phyloP scores from a whole-genome alignment of 257 asterid species.

The Thymus mandschuricus region DNA sequence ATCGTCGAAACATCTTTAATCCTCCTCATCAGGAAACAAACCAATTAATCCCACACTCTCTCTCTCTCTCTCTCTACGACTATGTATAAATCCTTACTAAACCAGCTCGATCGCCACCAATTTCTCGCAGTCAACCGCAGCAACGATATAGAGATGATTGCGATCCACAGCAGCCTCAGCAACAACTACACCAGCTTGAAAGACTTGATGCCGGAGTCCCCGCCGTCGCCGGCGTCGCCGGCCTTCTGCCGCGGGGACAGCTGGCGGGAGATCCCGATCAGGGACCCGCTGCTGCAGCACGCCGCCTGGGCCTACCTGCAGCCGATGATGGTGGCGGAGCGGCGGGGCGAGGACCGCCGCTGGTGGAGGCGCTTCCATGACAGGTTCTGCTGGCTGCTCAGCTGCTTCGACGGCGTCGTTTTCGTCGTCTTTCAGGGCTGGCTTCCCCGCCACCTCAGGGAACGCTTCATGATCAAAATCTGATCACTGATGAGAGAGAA shows the following conservation, averaged over 20 bases:
- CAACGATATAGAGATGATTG: constrained; percentile 28
- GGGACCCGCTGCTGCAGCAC: constrained; percentile 64
- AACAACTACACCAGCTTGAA: constrained; percentile 56
- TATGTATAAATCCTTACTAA: constrained; percentile 23
- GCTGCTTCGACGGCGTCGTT: constrained; percentile 50
- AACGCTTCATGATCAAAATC: constrained; percentile 6
- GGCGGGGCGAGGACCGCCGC: constrained; percentile 6
- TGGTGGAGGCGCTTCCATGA: constrained; percentile 36
- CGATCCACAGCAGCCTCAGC: neutral
- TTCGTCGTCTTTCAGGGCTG: constrained; percentile 27
- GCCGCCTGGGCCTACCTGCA: constrained; percentile 83
- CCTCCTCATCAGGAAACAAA: constrained; percentile 6
- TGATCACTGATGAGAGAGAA: neutral
- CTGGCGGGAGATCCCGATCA: constrained; percentile 68
- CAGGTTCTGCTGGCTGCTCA: constrained; percentile 33
- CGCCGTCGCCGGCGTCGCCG: constrained; percentile 36
- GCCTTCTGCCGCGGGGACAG: constrained; percentile 30
- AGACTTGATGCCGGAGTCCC: constrained; percentile 53
- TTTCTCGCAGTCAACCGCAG: neutral
- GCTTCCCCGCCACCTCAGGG: neutral
- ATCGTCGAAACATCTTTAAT: neutral
- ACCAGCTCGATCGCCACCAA: neutral
- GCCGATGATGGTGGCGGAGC: constrained; percentile 41
- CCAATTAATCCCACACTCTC: neutral
- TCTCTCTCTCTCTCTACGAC: too few relatives aligned